Base-by-base conservation (phyloP, 2,329 filamentous ascomycete species). In the Scolecobasidium constrictum region DNA sequence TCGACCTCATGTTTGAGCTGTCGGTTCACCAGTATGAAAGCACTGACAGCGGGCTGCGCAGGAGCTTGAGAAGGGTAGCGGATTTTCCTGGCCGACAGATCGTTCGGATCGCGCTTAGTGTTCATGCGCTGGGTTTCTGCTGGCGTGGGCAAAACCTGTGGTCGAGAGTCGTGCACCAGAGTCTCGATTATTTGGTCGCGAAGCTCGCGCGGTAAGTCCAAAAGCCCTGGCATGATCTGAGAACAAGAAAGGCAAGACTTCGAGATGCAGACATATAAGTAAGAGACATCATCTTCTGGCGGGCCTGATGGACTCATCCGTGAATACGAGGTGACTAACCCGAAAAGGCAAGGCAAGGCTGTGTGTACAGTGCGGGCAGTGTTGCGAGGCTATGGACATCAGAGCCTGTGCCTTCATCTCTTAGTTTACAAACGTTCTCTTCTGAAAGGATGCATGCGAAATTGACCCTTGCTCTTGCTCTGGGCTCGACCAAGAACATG, bases 261-360 rank as follows among this genome's bases (percentile, higher is more conserved):
- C 26, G 26, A 31, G 26, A 31, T 7, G 26, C 26, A 31, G 26
- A 31, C n/a, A n/a, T n/a, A n/a, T n/a, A n/a, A n/a, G n/a, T n/a
- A n/a, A n/a, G n/a, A n/a, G n/a, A n/a, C n/a, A n/a, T n/a, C n/a
- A 44, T 44, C 34, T 42, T 33, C 17, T 35, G 40, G 19, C 36
- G 28, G 18, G 31, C 26, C 6, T 33, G 40, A 5, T 33, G 40
- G 15, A 42, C 28, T 33, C 40, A 42, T n/a, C n/a, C n/a, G n/a
- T n/a, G n/a, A n/a, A n/a, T n/a, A n/a, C n/a, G n/a, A n/a, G n/a
- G n/a, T n/a, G n/a, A n/a, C n/a, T n/a, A n/a, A n/a, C n/a, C n/a
- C n/a, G n/a, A n/a, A n/a, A n/a, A n/a, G n/a, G n/a, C n/a, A n/a
- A n/a, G n/a, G n/a, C n/a, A n/a, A n/a, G n/a, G n/a, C n/a, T n/a